Conservation (phyloP, 2,329 filamentous ascomycete genomes). For the Teratosphaeria destructans region DNA sequence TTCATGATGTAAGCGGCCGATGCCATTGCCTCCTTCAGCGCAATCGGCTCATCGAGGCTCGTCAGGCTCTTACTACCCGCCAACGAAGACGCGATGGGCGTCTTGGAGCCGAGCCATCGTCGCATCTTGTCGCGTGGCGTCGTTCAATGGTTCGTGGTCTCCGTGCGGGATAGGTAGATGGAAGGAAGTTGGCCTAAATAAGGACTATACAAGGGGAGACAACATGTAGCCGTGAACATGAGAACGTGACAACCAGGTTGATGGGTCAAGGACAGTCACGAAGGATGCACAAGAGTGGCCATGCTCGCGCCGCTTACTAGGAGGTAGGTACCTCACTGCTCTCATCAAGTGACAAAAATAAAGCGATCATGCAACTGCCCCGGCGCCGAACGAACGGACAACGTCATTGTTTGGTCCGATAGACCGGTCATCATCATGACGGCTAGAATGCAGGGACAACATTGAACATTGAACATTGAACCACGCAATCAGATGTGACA, state of each 20-base stretch:
- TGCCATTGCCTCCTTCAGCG: slow-evolving; percentile 37
- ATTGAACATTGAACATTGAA: not conserved
- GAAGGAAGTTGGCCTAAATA: not conserved
- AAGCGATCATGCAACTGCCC: not conserved
- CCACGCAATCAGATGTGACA: not conserved
- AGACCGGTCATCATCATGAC: not conserved
- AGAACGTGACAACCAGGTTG: not conserved
- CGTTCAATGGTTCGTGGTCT: not conserved
- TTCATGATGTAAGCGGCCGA: slow-evolving; percentile 25
- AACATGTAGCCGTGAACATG: not conserved
- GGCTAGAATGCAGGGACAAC: not conserved
- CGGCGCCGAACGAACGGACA: not conserved
- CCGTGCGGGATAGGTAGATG: not conserved
- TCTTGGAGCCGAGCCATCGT: not conserved
- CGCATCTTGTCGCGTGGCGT: not conserved
- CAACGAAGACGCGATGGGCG: not conserved
- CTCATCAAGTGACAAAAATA: not conserved
- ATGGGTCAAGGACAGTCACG: not conserved
- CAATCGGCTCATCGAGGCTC: not conserved
- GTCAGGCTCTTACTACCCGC: not conserved
- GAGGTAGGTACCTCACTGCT: not conserved
- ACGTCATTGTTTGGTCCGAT: not conserved
- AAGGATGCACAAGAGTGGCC: not conserved
- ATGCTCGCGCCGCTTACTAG: not conserved
- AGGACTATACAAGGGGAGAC: not conserved